Conservation (phyloP, 31 red algal species). For the Bonnemaisonia californica region DNA sequence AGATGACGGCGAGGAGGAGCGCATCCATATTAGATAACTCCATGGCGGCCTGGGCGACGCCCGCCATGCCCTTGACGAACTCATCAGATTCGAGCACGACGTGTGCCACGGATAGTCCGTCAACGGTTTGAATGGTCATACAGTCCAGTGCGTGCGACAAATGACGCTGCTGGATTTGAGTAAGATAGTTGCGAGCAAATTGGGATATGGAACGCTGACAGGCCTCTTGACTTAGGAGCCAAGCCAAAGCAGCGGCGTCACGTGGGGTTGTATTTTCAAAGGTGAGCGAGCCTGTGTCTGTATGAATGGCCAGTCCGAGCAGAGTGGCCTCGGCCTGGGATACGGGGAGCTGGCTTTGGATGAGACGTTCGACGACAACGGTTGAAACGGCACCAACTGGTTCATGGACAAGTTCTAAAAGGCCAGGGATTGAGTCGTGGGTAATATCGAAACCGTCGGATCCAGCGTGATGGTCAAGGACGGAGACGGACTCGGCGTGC, state of each 20-base stretch:
- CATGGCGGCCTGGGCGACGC: constrained; percentile 41
- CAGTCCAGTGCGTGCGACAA: constrained; percentile 48
- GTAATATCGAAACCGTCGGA: constrained; percentile 6
- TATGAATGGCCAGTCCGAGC: constrained; percentile 65
- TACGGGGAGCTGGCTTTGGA: constrained; percentile 13
- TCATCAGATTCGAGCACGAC: constrained; percentile 38
- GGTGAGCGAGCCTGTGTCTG: constrained; percentile 60
- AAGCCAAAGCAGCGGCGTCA: constrained; percentile 54
- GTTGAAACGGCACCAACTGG: constrained; percentile 54
- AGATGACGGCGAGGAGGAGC: constrained; percentile 40
- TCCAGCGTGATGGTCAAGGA: constrained; percentile 47
- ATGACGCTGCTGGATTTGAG: constrained; percentile 41
- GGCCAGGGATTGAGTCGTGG: constrained; percentile 17
- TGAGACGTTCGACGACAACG: constrained; percentile 58
- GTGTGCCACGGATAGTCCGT: constrained; percentile 43
- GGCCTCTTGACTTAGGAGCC: constrained; percentile 42
- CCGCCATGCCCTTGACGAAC: constrained; percentile 71
- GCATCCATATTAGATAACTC: constrained; percentile 60
- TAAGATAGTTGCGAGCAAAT: constrained; percentile 54
- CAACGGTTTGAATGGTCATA: constrained; percentile 11
- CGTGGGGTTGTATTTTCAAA: constrained; percentile 74
- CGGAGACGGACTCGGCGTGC: constrained; percentile 15
- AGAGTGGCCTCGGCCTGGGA: constrained; percentile 51
- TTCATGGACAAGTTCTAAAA: constrained; percentile 33
- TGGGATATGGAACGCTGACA: constrained; percentile 56